Evolutionary conservation across 352 stramenopile species (phyloP).

Genomic region (Phytophthora sp.): DNA sequence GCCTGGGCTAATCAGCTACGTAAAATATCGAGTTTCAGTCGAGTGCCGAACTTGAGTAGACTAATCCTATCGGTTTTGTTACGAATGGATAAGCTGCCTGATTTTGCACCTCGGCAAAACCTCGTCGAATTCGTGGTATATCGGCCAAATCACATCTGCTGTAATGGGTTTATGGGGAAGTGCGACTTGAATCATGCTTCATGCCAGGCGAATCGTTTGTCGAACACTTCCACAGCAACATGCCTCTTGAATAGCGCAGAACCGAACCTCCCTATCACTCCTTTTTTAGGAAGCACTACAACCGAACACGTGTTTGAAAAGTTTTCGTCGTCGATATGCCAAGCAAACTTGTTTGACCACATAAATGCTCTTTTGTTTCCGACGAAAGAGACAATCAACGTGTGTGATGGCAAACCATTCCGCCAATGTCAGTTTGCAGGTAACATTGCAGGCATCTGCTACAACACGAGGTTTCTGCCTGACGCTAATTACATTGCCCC

Average conservation of each 20-base stretch:
- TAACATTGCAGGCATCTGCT: conserved; percentile 27
- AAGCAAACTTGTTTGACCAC: conserved; percentile 5
- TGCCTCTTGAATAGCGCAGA: conserved; percentile 6
- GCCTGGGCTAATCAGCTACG: conserved; percentile 20
- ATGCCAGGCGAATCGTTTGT: conserved; percentile 14
- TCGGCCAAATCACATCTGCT: conserved; percentile 26
- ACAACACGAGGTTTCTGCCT: conserved; percentile 21
- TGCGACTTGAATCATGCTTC: conserved; percentile 35
- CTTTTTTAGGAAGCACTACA: conserved; percentile 12
- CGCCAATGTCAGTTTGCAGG: conserved; percentile 12
- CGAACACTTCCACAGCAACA: background rate
- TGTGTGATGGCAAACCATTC: conserved; percentile 26
- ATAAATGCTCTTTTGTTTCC: conserved; percentile 8
- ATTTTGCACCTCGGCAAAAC: conserved; percentile 13
- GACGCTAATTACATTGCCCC: conserved; percentile 27
- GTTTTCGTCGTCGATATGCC: conserved; percentile 20
- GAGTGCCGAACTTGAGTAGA: conserved; percentile 2
- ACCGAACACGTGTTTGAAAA: conserved; percentile 14
- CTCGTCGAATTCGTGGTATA: conserved; percentile 16
- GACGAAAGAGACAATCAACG: conserved; percentile 10
- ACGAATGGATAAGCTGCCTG: conserved; percentile 17
- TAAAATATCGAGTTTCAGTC: conserved; percentile 17
- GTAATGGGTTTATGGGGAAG: conserved; percentile 35
- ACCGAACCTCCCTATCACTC: background rate
- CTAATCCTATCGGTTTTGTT: conserved; percentile 14